These are phyloP conservation scores for Fraxinus greggii DNA, from an alignment of 305 asterid genomes.

Conservation along the genomic window DNA sequence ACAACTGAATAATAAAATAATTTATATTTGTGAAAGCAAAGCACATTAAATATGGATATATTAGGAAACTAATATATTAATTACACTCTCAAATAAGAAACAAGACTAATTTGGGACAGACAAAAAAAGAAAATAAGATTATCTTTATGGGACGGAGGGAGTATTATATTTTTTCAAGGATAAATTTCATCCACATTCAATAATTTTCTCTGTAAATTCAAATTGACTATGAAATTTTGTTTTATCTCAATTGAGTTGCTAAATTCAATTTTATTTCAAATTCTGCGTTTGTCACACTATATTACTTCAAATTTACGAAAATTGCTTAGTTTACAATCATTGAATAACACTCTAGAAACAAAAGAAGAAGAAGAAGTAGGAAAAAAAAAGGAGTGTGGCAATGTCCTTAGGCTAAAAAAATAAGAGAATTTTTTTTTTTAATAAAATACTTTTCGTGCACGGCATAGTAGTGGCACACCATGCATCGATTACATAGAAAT, in stretches of 20 bases:
- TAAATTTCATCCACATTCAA: not conserved
- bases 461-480: not conserved
- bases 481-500: not conserved
- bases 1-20: too few relatives aligned
- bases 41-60: too few relatives aligned
- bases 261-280: not conserved
- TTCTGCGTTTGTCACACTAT: not conserved
- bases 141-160: not conserved
- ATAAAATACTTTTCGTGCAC: too few relatives aligned
- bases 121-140: too few relatives aligned
- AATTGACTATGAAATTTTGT: not conserved
- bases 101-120: not conserved
- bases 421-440: too few relatives aligned
- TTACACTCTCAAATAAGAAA: too few relatives aligned
- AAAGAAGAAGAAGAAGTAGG: too few relatives aligned
- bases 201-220: not conserved
- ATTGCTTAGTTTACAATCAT: not conserved
- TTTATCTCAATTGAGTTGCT: not conserved
- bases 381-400: not conserved
- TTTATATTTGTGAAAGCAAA: too few relatives aligned
- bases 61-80: too few relatives aligned
- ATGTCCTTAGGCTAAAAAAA: not conserved
- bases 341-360: not conserved
- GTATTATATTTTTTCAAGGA: not conserved
- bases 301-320: not conserved